Evolutionary conservation across 352 stramenopile genomes (phyloP), one percentile per base, ranked within the genome.

Genomic region (Globisporangium emineosum): DNA sequence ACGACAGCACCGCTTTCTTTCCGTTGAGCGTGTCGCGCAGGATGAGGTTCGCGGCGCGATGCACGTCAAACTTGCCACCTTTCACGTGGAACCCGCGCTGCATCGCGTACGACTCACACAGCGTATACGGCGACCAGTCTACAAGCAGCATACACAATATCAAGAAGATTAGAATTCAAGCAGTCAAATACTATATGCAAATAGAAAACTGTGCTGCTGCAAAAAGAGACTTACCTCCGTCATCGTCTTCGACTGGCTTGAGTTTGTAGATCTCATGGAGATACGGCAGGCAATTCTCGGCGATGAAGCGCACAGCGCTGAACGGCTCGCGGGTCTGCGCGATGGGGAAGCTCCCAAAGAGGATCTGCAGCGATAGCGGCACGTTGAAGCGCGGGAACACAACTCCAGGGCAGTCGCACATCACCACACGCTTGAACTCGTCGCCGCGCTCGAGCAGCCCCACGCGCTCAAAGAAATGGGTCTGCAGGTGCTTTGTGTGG

Each of bases 271-370:
- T 61, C 43, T 88, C 79, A 51, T 93, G 69, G 55, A 94, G 76
- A 17, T 75, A 68, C 17, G 86, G 86, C 37, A 73, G 64, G 47
- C 84, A 93, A 63, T 93, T 93, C 69, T 97, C 88, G 8, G 86
- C 85, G 19, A 94, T 81, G 57, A 95, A 95, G 19, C 87, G 86
- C 37, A 95, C 78, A 10, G 87, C 84, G 58, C 83, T 94, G 70
- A 89, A 96, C 27, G 89, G 84, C 57, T 96, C 89, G 12, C 89
- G 82, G 8, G 87, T 93, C 70, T 96, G 89, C 12, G 86, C 83
- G 50, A 94, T 94, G 1, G 86, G 86, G 60, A 87, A 94, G 68
- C 83, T 91, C 19, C 86, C 86, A 65, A 94, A 91, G 9, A 94
- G 70, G 30, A 91, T 89, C 70, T 94, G 86, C 33, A 94, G 66